Evolutionary conservation across 1,284 basidiomycete species (phyloP), one percentile per base, ranked within the genome.

Genomic region (Puccinia polysora): DNA sequence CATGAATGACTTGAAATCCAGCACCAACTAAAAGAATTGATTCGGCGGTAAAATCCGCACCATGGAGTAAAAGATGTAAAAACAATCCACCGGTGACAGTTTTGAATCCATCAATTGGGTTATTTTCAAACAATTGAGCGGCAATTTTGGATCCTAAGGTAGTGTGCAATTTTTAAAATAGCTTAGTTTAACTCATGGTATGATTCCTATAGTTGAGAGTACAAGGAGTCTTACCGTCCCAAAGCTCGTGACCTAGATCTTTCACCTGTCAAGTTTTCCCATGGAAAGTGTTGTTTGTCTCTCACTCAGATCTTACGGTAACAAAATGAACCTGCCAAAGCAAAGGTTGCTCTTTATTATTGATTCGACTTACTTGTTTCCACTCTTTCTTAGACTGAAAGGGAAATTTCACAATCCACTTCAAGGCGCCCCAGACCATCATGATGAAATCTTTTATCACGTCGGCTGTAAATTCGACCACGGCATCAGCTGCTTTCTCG

Each of bases 391-490:
- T 50, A 18, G 32, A 40, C 28, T 71, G n/a, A 55, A 71, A 71
- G 18, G 69, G 69, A 55, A 71, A 71, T 47, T 71, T 71, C 23
- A 71, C 50, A 23, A 71, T 34, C 69, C 69, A 71, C 38, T 71
- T 71, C 25, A 71, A 62, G 12, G 69, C 69, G 3, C 28, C 69
- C 69, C 69, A 71, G 20, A 62, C 55, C 59, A 63, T 63, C 10
- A 32, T 20, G 10, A 71, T 55, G 30, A 71, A 71, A 15, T 71
- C n/a, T 30, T 63, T 15, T 15, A 71, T 25, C 4, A 63, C 50
- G 0, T 63, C 69, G 6, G 25, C 58, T 7, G 58, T 59, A 23
- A 63, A 63, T 10, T 63, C 7, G 23, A 71, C 69, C 7, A 63
- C 59, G 0, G 20, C 47, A 36, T 71, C 69, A 1, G 59, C 69